Conservation (phyloP, 2,329 filamentous ascomycete genomes). For the Hypoxylon sp. region DNA sequence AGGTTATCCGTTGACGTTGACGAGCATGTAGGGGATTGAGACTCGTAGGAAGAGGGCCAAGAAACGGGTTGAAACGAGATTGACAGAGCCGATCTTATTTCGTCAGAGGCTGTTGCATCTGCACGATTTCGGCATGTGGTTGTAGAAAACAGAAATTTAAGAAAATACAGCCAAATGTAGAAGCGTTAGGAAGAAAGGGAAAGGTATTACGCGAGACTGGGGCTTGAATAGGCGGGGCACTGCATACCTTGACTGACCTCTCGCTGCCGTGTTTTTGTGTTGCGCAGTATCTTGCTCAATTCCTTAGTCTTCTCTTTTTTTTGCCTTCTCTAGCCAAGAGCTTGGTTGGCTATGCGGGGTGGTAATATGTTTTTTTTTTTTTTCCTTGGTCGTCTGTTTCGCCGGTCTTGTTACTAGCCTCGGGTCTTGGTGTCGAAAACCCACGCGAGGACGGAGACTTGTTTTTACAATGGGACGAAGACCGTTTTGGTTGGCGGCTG, state of each 20-base stretch:
- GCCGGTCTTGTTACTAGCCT: constrained; percentile 25
- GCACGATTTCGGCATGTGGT: constrained; percentile 46
- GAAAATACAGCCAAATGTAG: constrained; percentile 35
- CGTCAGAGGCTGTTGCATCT: constrained; percentile 45
- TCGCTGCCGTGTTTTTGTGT: constrained; percentile 41
- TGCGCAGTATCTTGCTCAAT: constrained; percentile 28
- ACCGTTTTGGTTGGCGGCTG: constrained; percentile 33
- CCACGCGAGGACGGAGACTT: constrained; percentile 38
- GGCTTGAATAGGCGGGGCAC: constrained; percentile 44
- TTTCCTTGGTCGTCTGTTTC: constrained; percentile 19
- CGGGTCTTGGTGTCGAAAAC: constrained; percentile 36
- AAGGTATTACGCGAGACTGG: constrained; percentile 40
- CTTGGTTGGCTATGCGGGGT: constrained; percentile 32
- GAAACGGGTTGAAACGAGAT: constrained; percentile 36
- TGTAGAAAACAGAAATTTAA: constrained; percentile 46
- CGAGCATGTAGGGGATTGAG: constrained; percentile 44
- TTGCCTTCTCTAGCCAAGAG: constrained; percentile 2
- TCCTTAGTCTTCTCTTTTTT: background rate
- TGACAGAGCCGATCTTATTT: constrained; percentile 45
- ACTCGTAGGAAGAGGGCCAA: constrained; percentile 34
- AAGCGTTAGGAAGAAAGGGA: constrained; percentile 37
- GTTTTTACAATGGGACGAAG: constrained; percentile 34
- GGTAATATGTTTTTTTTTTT: constrained; percentile 35
- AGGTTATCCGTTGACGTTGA: constrained; percentile 36
- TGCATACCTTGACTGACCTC: constrained; percentile 41